A percentile compares a stretch with the other conserved stretches of the same genome.
Conservation (phyloP, 2,329 filamentous ascomycete genomes). For the Nemania bipapillata region DNA sequence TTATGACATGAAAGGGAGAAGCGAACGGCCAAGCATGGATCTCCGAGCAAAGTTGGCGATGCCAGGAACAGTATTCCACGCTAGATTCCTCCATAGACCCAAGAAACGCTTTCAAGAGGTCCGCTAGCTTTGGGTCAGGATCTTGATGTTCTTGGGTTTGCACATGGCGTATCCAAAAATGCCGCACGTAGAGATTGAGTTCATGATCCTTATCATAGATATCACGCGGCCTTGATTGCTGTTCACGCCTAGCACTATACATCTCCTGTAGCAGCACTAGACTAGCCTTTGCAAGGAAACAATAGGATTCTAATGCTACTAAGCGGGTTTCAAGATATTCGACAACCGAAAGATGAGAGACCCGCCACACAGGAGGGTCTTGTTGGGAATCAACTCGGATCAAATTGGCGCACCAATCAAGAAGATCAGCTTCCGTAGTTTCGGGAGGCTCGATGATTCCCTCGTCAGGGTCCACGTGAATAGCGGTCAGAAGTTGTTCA, state of each 20-base stretch:
- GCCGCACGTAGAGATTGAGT: neutral
- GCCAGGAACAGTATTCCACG: slow-evolving; percentile 6
- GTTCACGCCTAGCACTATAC: neutral
- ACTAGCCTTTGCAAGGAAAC: slow-evolving; percentile 13
- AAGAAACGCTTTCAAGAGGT: slow-evolving; percentile 26
- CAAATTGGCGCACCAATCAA: slow-evolving; percentile 25
- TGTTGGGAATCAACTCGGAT: slow-evolving; percentile 21
- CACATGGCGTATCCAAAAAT: slow-evolving; percentile 7
- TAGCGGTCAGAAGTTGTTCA: neutral
- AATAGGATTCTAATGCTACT: slow-evolving; percentile 23
- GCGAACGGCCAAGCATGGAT: too few relatives aligned
- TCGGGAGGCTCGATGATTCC: neutral
- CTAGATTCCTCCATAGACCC: slow-evolving; percentile 14
- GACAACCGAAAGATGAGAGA: slow-evolving; percentile 24
- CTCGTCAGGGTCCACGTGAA: slow-evolving; percentile 15
- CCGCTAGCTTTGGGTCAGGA: neutral
- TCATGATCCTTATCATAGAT: slow-evolving; percentile 10
- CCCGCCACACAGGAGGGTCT: slow-evolving; percentile 11
- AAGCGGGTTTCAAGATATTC: slow-evolving; percentile 29
- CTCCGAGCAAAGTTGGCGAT: too few relatives aligned
- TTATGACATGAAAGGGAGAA: slow-evolving; percentile 7
- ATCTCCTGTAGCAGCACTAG: slow-evolving; percentile 4
- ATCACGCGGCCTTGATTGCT: neutral
- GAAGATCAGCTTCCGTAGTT: slow-evolving; percentile 14
- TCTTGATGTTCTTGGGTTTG: slow-evolving; percentile 1